These are phyloP conservation scores for Fragaria ananassa DNA, from an alignment of 306 rosid genomes.

Conservation along the genomic window DNA sequence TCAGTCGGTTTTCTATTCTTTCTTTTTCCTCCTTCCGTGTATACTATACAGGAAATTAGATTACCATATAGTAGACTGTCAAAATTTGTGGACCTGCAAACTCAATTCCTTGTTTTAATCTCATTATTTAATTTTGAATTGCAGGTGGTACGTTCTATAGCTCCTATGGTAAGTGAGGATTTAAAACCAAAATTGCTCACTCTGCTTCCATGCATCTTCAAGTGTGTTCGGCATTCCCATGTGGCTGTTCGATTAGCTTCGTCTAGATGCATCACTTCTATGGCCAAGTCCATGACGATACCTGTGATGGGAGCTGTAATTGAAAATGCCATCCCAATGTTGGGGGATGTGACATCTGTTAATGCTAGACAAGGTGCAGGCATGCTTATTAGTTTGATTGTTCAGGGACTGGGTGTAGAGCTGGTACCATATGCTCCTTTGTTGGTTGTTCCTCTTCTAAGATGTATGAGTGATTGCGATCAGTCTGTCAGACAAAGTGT, in stretches of 20 bases:
- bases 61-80: neutral
- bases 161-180: conserved; percentile 67
- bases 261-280: conserved; percentile 89
- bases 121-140: conserved; percentile 16
- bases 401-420: conserved; percentile 86
- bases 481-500: conserved; percentile 95
- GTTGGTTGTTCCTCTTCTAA: conserved; percentile 89
- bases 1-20: too few species aligned
- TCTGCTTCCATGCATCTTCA: conserved; percentile 82
- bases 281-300: conserved; percentile 85
- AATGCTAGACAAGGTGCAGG: conserved; percentile 97
- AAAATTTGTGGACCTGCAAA: neutral
- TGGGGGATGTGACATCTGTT: conserved; percentile 74
- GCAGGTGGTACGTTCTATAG: conserved; percentile 84
- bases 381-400: conserved; percentile 93
- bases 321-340: conserved; percentile 84
- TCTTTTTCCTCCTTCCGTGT: neutral
- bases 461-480: conserved; percentile 96
- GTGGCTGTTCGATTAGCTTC: conserved; percentile 97
- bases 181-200: conserved; percentile 78
- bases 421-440: conserved; percentile 88
- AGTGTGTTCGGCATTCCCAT: conserved; percentile 74
- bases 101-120: neutral
- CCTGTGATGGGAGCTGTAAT: conserved; percentile 81
- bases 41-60: neutral